phyloP scores from a whole-genome alignment of 179 eudicot species.

The Silene coronaria region DNA sequence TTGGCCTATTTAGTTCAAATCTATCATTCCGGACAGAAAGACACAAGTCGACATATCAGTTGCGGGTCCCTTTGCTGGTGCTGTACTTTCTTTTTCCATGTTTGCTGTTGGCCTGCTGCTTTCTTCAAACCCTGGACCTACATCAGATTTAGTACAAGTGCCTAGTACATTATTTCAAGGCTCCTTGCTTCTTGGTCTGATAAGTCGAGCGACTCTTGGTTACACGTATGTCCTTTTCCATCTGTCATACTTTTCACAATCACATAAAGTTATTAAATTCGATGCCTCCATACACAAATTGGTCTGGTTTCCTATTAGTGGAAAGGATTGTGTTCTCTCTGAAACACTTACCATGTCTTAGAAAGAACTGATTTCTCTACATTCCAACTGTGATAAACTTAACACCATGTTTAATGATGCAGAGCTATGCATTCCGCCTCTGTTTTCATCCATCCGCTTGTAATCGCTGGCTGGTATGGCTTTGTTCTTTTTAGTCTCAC shows the following conservation, averaged over 20 bases:
- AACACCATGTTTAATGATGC: constrained; percentile 20
- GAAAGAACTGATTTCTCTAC: not conserved
- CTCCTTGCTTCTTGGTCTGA: constrained; percentile 88
- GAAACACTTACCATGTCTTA: not conserved
- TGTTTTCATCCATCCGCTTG: constrained; percentile 84
- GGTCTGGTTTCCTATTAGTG: constrained; percentile 3
- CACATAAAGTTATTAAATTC: not conserved
- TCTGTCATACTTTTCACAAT: constrained; percentile 1
- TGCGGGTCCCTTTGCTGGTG: constrained; percentile 94
- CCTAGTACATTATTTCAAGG: constrained; percentile 93
- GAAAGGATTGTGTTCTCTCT: not conserved
- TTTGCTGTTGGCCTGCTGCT: constrained; percentile 81
- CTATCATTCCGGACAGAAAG: constrained; percentile 87
- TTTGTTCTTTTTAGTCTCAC: constrained; percentile 8
- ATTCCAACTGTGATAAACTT: not conserved
- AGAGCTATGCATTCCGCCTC: constrained; percentile 84
- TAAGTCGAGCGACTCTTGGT: constrained; percentile 85
- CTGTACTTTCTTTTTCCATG: constrained; percentile 75
- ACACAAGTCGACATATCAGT: constrained; percentile 81
- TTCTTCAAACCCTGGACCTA: constrained; percentile 64
- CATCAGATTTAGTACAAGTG: constrained; percentile 81
- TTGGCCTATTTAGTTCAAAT: constrained; percentile 61
- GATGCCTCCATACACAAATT: not conserved
- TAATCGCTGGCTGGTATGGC: constrained; percentile 92
- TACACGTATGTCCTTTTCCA: constrained; percentile 61